Percentiles rank a stretch among this genome's conserved stretches.
Conservation (phyloP, 1,139 yeast species). For the Scheffersomyces parashehatae region DNA sequence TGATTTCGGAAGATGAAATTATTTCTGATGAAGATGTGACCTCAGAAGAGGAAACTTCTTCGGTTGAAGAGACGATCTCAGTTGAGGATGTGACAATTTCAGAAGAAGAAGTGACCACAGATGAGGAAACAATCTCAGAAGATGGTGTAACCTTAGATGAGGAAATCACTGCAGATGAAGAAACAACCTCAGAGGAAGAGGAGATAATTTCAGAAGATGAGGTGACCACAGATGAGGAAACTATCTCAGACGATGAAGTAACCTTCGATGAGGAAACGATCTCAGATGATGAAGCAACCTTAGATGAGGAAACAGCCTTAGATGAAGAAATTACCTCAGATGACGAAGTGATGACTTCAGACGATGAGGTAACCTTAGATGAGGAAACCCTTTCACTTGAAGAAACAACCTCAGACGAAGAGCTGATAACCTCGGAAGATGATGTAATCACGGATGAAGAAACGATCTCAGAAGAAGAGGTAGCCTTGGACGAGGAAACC, state of each 20-base stretch:
- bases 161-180: neutral
- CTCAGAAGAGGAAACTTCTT: too few species aligned
- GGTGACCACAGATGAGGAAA: neutral
- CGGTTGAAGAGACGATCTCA: neutral
- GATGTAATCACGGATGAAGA: too few species aligned
- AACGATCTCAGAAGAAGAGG: neutral
- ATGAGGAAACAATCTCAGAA: neutral
- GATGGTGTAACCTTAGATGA: neutral
- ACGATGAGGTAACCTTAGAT: neutral
- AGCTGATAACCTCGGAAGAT: too few species aligned
- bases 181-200: neutral
- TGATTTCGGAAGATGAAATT: neutral
- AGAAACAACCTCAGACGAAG: neutral
- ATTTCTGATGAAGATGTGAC: neutral
- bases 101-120: neutral
- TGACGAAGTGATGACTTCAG: neutral
- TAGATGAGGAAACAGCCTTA: neutral
- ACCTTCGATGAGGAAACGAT: neutral
- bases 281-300: neutral
- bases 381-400: neutral
- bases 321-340: neutral
- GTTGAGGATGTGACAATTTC: neutral
- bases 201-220: neutral
- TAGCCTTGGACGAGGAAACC: neutral
- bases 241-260: neutral